phyloP scores from a whole-genome alignment of 2,329 filamentous ascomycete genomes.

The Penicillium sp. region DNA sequence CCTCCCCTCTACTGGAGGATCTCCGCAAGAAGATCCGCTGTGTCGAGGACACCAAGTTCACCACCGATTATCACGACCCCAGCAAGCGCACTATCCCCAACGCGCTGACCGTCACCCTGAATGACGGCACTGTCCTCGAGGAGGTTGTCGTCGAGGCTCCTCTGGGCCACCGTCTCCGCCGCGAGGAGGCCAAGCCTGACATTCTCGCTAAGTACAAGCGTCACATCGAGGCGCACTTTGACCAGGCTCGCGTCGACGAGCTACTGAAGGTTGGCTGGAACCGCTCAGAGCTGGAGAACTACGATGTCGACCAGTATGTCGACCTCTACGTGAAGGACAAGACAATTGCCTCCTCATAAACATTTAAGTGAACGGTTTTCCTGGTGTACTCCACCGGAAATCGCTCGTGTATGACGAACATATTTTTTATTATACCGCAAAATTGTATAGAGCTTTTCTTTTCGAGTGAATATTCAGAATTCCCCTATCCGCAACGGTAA shows the following conservation, averaged over 20 bases:
- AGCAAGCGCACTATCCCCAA: slow-evolving; percentile 92
- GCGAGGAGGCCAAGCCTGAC: slow-evolving; percentile 95
- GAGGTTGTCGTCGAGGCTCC: slow-evolving; percentile 91
- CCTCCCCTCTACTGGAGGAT: slow-evolving; percentile 77
- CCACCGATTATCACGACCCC: slow-evolving; percentile 89
- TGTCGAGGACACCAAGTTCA: slow-evolving; percentile 92
- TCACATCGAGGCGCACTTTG: slow-evolving; percentile 77
- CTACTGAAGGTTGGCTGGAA: slow-evolving; percentile 73
- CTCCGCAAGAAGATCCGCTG: slow-evolving; percentile 90
- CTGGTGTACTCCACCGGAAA: not conserved
- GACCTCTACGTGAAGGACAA: slow-evolving; percentile 64
- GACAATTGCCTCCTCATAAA: slow-evolving; percentile 27
- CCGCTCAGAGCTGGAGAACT: slow-evolving; percentile 63
- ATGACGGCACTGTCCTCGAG: slow-evolving; percentile 82
- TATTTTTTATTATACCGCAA: slow-evolving; percentile 11
- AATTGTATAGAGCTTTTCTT: slow-evolving; percentile 10
- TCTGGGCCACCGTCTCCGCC: slow-evolving; percentile 77
- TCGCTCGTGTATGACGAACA: slow-evolving; percentile 12
- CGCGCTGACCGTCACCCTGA: slow-evolving; percentile 85
- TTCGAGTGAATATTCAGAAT: not conserved
- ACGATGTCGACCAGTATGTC: slow-evolving; percentile 85
- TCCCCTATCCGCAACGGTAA: not conserved
- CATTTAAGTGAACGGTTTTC: not conserved
- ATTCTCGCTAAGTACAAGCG: slow-evolving; percentile 93
- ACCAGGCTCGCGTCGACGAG: slow-evolving; percentile 66